Evolutionary conservation across 768 basidiomycete genomes (phyloP).

Genomic region (Dentipellis sp.): DNA sequence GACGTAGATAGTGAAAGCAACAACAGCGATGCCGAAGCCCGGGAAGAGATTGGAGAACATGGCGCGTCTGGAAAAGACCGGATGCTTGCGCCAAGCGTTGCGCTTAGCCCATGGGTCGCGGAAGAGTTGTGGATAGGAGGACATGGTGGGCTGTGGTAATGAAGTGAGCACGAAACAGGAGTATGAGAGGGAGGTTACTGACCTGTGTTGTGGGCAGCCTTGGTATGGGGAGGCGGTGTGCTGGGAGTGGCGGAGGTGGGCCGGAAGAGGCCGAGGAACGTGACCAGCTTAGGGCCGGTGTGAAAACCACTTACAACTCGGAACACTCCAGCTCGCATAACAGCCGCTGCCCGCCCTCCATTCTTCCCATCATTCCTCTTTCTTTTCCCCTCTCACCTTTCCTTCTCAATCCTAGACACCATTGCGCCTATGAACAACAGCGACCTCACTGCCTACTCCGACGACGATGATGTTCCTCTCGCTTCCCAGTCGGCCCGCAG

Average conservation of each 20-base stretch:
- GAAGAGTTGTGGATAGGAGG: conserved; percentile 47
- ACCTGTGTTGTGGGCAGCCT: not conserved
- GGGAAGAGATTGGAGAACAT: conserved; percentile 93
- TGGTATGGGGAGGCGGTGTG: not conserved
- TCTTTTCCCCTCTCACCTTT: conserved; percentile 4
- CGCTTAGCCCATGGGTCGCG: conserved; percentile 93
- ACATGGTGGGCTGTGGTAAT: conserved; percentile 7
- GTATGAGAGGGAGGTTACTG: not conserved
- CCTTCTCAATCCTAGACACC: not conserved
- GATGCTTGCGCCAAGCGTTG: conserved; percentile 87
- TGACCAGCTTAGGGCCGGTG: conserved; percentile 48
- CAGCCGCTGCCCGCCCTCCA: not conserved
- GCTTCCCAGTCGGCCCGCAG: conserved; percentile 26
- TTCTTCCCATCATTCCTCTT: conserved; percentile 6
- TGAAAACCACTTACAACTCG: conserved; percentile 21
- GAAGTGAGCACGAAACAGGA: not conserved
- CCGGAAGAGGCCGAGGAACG: conserved; percentile 1
- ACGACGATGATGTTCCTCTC: conserved; percentile 39
- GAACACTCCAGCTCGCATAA: conserved; percentile 7
- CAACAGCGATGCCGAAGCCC: conserved; percentile 88
- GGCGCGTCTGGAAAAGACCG: conserved; percentile 77
- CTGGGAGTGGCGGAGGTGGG: not conserved
- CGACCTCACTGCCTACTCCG: conserved; percentile 44
- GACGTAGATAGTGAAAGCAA: conserved; percentile 88
- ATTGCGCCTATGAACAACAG: conserved; percentile 12